A percentile compares a stretch with the other conserved stretches of the same genome.
These are phyloP conservation scores for Diaporthe eres DNA, from an alignment of 2,329 filamentous ascomycete genomes.

Conservation along the genomic window DNA sequence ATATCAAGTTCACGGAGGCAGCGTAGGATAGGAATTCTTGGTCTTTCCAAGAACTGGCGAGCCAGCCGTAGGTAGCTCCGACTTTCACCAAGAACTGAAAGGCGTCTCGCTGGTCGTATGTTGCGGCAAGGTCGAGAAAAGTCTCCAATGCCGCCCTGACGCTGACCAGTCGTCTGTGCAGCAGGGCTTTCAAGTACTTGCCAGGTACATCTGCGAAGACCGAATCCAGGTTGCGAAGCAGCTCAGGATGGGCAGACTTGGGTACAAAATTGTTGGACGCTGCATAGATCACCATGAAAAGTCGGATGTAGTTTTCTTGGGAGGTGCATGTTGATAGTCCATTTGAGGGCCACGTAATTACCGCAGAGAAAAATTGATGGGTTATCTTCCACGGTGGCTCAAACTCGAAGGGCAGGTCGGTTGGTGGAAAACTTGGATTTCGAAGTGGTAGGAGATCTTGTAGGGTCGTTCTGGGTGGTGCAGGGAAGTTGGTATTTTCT, in stretches of 20 bases:
- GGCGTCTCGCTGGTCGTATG: neutral
- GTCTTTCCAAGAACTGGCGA: neutral
- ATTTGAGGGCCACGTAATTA: neutral
- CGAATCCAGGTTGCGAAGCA: neutral
- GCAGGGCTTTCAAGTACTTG: neutral
- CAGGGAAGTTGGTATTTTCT: neutral
- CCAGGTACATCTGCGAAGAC: neutral
- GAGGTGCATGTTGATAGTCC: neutral
- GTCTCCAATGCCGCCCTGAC: slow-evolving; percentile 2
- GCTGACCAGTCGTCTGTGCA: neutral
- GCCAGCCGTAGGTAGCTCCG: neutral
- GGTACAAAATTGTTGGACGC: neutral
- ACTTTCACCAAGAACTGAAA: neutral
- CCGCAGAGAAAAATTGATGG: neutral
- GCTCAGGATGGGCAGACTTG: neutral
- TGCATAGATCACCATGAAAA: neutral
- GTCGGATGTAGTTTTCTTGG: neutral
- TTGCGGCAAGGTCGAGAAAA: neutral
- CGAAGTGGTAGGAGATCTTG: neutral
- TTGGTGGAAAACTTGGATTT: neutral
- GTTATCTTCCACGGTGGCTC: neutral
- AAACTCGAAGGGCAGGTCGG: too few relatives aligned
- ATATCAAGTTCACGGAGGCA: neutral
- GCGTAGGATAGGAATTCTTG: neutral
- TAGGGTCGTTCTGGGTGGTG: neutral